These are phyloP conservation scores for Wickerhamiella pararugosa DNA, from an alignment of 1,139 yeast genomes.

Conservation along the genomic window DNA sequence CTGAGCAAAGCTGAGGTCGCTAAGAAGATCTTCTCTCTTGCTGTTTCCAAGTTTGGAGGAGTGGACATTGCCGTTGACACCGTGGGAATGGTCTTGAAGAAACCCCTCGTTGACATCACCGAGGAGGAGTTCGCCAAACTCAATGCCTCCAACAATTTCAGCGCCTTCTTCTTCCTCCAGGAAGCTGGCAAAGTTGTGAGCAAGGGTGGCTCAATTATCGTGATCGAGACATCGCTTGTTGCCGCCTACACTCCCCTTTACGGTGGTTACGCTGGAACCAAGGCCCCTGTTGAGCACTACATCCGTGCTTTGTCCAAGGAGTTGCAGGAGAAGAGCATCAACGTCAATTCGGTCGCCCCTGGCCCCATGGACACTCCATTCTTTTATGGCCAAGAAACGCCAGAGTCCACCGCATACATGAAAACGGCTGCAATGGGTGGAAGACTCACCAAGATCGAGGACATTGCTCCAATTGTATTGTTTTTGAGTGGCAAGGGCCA, in stretches of 20 bases:
- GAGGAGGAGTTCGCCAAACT: conserved; percentile 41
- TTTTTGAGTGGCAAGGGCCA: conserved; percentile 50
- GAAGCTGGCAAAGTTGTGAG: conserved; percentile 39
- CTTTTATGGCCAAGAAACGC: conserved; percentile 44
- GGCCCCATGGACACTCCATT: conserved; percentile 66
- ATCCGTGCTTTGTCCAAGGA: conserved; percentile 45
- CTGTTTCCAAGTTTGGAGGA: conserved; percentile 32
- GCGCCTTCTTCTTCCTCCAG: conserved; percentile 47
- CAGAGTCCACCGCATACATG: conserved; percentile 38
- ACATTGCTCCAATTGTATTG: conserved; percentile 48
- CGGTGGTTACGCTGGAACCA: conserved; percentile 44
- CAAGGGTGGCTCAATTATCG: conserved; percentile 39
- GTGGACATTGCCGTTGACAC: conserved; percentile 49
- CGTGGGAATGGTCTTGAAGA: conserved; percentile 52
- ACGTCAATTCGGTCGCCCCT: conserved; percentile 48
- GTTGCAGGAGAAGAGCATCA: conserved; percentile 32
- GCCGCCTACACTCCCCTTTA: conserved; percentile 52
- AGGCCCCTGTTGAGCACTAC: conserved; percentile 47
- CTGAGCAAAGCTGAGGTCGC: conserved; percentile 32
- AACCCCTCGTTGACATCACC: conserved; percentile 35
- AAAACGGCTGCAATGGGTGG: conserved; percentile 30
- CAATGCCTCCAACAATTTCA: conserved; percentile 40
- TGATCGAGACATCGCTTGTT: conserved; percentile 46
- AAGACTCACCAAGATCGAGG: conserved; percentile 39
- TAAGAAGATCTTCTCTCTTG: conserved; percentile 31